Conservation (phyloP, 441 rosid species). For the Sinapis alba region DNA sequence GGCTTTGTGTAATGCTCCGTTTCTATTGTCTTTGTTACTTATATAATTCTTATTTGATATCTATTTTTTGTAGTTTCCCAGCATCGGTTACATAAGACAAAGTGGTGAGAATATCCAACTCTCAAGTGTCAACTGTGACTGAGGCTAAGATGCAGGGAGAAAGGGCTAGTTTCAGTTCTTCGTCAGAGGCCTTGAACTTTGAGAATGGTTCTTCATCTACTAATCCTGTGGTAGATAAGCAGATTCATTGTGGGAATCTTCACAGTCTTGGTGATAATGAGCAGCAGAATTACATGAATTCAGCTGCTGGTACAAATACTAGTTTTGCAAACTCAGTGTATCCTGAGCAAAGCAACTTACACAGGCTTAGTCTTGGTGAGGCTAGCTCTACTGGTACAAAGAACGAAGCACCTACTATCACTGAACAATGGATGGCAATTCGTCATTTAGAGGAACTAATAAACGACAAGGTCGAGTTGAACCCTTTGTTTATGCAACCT, state of each 20-base stretch:
- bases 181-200: conserved; percentile 70
- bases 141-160: conserved; percentile 75
- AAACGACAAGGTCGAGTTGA: conserved; percentile 28
- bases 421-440: conserved; percentile 15
- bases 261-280: conserved; percentile 54
- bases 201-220: conserved; percentile 77
- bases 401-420: conserved; percentile 19
- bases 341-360: conserved; percentile 54
- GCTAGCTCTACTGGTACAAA: conserved; percentile 37
- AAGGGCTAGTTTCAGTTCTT: conserved; percentile 63
- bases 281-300: conserved; percentile 47
- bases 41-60: not conserved
- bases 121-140: conserved; percentile 21
- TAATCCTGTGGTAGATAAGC: conserved; percentile 62
- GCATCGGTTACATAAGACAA: conserved; percentile 9
- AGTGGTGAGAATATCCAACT: conserved; percentile 23
- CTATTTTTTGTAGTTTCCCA: not conserved
- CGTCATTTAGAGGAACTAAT: conserved; percentile 25
- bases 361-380: conserved; percentile 39
- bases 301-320: conserved; percentile 45
- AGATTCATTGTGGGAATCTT: conserved; percentile 62
- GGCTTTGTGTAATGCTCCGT: not conserved
- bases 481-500: conserved; percentile 25
- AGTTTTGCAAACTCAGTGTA: conserved; percentile 49
- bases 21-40: conserved; percentile 14